phyloP scores from a whole-genome alignment of 1,284 basidiomycete species.

The Amylostereum chailletii region DNA sequence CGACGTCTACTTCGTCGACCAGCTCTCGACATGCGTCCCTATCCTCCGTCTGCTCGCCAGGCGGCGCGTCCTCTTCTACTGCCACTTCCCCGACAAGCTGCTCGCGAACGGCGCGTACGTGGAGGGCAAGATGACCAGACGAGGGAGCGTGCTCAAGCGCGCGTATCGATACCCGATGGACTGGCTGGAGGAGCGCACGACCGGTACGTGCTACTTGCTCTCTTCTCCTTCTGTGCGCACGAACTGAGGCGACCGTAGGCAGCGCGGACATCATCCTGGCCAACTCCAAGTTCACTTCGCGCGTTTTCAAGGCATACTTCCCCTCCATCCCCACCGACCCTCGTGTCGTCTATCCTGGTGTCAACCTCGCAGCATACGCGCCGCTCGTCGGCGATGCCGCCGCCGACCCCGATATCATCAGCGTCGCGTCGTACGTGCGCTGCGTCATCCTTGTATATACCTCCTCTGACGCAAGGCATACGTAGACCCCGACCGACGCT shows the following conservation, averaged over 20 bases:
- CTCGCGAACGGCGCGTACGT: slow-evolving; percentile 74
- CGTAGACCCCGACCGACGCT: slow-evolving; percentile 67
- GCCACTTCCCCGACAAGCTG: slow-evolving; percentile 94
- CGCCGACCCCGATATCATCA: slow-evolving; percentile 41
- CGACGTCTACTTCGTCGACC: slow-evolving; percentile 93
- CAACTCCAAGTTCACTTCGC: slow-evolving; percentile 86
- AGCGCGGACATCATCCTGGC: slow-evolving; percentile 87
- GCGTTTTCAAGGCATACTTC: slow-evolving; percentile 75
- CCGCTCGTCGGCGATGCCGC: slow-evolving; percentile 24
- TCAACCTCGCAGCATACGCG: slow-evolving; percentile 72
- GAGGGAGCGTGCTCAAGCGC: slow-evolving; percentile 49
- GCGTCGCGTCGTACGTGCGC: slow-evolving; percentile 58
- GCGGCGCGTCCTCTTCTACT: slow-evolving; percentile 90
- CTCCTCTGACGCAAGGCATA: background rate
- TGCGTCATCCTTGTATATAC: background rate
- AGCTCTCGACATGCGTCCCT: slow-evolving; percentile 87
- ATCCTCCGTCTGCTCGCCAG: slow-evolving; percentile 61
- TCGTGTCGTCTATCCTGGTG: slow-evolving; percentile 85
- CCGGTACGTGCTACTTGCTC: slow-evolving; percentile 45
- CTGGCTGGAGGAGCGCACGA: slow-evolving; percentile 83
- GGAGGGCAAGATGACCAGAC: slow-evolving; percentile 35
- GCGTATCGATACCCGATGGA: slow-evolving; percentile 89
- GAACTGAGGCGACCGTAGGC: slow-evolving; percentile 29
- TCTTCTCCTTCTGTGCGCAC: background rate
- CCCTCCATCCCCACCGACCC: slow-evolving; percentile 57